These are phyloP conservation scores for Orobanche coerulescens DNA, from an alignment of 257 asterid genomes.

Conservation along the genomic window DNA sequence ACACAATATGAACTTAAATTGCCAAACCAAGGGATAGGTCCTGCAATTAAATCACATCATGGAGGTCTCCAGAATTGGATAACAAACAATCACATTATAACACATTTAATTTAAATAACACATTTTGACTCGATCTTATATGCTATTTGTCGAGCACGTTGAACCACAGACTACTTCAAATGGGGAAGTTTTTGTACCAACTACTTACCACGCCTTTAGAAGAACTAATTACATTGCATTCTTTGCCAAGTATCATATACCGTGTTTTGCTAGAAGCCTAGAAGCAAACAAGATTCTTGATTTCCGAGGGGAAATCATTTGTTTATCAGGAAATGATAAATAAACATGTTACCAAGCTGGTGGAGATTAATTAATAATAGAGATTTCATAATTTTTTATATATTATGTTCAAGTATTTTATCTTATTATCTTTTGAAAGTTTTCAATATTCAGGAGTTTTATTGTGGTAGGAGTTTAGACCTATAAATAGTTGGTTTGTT, in stretches of 20 bases:
- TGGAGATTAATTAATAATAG: too few species aligned
- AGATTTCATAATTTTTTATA: too few species aligned
- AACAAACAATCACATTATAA: not conserved
- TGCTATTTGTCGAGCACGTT: slow-evolving; percentile 11
- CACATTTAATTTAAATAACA: slow-evolving; percentile 2
- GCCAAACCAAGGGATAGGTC: slow-evolving; percentile 2
- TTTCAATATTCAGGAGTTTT: too few species aligned
- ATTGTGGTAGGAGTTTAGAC: too few species aligned
- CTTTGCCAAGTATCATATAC: slow-evolving; percentile 8
- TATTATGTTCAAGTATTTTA: too few species aligned
- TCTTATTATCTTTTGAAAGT: too few species aligned
- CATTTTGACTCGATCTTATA: not conserved
- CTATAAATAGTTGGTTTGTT: too few species aligned
- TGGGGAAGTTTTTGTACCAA: not conserved
- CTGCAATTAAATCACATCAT: not conserved
- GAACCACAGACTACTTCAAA: not conserved
- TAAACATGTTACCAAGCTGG: not conserved
- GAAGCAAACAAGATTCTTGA: not conserved
- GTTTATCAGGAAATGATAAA: slow-evolving; percentile 3
- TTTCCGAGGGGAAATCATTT: not conserved
- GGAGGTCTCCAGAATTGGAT: not conserved
- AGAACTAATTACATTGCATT: not conserved
- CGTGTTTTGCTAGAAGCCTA: not conserved
- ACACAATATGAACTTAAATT: slow-evolving; percentile 5
- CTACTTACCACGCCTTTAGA: not conserved